Percentiles rank a stretch among this genome's conserved stretches.
These are phyloP conservation scores for Huntiella omanensis DNA, from an alignment of 2,329 filamentous ascomycete genomes.

Conservation along the genomic window DNA sequence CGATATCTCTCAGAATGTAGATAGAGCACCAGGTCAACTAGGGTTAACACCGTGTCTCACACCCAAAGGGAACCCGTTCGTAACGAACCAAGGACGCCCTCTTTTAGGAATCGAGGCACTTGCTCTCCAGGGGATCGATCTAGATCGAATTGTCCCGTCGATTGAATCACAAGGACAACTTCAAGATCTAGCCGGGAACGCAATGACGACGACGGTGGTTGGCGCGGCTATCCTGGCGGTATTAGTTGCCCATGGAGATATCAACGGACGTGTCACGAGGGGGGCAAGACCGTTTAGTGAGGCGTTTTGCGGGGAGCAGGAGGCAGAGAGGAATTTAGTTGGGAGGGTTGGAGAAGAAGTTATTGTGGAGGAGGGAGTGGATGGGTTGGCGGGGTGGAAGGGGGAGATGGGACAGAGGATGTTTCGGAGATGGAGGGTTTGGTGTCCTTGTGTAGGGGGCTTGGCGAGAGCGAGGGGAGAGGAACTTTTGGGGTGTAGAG, in stretches of 20 bases:
- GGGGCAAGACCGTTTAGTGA: background rate
- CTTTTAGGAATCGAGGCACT: constrained; percentile 45
- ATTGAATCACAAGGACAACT: constrained; percentile 42
- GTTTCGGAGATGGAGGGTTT: background rate
- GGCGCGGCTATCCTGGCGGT: constrained; percentile 41
- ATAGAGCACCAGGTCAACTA: constrained; percentile 32
- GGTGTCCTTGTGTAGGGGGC: constrained; percentile 19
- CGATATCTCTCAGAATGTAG: constrained; percentile 57
- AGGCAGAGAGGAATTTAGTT: background rate
- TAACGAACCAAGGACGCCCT: constrained; percentile 39
- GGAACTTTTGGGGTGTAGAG: constrained; percentile 15
- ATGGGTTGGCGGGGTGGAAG: background rate
- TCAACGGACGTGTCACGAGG: background rate
- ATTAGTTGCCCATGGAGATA: constrained; percentile 23
- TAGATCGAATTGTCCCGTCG: constrained; percentile 42
- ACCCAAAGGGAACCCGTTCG: constrained; percentile 41
- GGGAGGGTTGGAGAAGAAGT: background rate
- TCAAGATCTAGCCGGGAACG: constrained; percentile 58
- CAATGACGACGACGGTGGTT: constrained; percentile 59
- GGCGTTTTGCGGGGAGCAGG: background rate
- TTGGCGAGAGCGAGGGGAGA: constrained; percentile 16
- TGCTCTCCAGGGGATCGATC: constrained; percentile 47
- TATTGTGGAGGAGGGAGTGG: background rate
- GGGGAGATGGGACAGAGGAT: background rate
- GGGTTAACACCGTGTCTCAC: constrained; percentile 52